A percentile compares a stretch with the other conserved stretches of the same genome.
Evolutionary conservation across 805 yeast genomes (phyloP).

Genomic region (Wickerhamomyces strasburgensis): DNA sequence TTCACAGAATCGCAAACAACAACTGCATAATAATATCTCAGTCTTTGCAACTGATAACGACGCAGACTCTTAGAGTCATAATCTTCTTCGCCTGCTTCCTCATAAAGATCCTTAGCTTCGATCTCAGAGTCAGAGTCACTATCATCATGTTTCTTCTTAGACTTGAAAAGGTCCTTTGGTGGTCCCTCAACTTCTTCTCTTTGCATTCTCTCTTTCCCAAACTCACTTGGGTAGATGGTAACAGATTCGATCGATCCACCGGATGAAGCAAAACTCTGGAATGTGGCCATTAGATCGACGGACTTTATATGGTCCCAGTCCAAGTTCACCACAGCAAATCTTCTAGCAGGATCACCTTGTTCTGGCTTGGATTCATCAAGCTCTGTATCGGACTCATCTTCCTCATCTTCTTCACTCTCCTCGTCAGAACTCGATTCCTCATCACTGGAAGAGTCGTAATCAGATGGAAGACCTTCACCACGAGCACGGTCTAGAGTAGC

Average conservation of each 20-base stretch:
- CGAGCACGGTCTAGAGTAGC: conserved; percentile 53
- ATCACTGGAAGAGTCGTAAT: conserved; percentile 35
- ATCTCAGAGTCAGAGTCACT: conserved; percentile 47
- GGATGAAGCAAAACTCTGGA: conserved; percentile 75
- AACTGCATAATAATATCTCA: conserved; percentile 90
- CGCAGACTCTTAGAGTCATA: conserved; percentile 81
- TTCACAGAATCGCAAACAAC: conserved; percentile 70
- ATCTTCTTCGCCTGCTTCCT: conserved; percentile 80
- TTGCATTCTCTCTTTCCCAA: conserved; percentile 87
- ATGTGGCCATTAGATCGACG: conserved; percentile 83
- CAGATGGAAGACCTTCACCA: conserved; percentile 51
- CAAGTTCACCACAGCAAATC: conserved; percentile 89
- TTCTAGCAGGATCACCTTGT: conserved; percentile 76
- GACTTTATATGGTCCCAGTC: conserved; percentile 97
- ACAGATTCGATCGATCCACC: conserved; percentile 68
- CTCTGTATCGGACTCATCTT: conserved; percentile 44
- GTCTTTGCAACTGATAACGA: conserved; percentile 85
- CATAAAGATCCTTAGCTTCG: conserved; percentile 66
- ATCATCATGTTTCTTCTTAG: conserved; percentile 38
- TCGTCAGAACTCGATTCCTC: conserved; percentile 36
- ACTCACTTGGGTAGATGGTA: conserved; percentile 80
- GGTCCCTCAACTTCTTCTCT: conserved; percentile 92
- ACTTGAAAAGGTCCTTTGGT: conserved; percentile 71
- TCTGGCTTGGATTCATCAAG: conserved; percentile 65
- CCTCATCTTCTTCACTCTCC: conserved; percentile 35